Evolutionary conservation across 2,329 filamentous ascomycete genomes (phyloP), one percentile per base, ranked within the genome.

Genomic region (Neonectria coccinea): DNA sequence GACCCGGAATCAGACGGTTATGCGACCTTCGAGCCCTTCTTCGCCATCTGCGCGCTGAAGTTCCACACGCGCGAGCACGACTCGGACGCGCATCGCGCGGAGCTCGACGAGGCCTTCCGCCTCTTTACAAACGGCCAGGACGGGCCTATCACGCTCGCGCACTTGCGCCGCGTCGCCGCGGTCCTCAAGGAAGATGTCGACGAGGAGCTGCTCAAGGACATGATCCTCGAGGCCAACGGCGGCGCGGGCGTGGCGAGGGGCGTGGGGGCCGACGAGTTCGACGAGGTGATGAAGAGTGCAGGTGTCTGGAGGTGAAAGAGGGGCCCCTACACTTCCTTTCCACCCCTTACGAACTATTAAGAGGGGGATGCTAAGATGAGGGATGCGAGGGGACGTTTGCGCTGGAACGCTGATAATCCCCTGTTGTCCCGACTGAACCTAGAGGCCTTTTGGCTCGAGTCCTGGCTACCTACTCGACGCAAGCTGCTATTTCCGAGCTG

Each of bases 221-320:
- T 99, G 96, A 91, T 99, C 62, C 82, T 94, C 53, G 95, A 98
- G 83, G 96, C 95, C 53, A 97, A 97, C 78, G 92, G 92, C 3
- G 93, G 92, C 1, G 88, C 86, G 4, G 90, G 91, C 16, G 86
- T 92, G 11, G 87, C 84, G 41, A 86, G 83, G 61, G 93, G 92
- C 8, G 95, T 97, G 10, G 88, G 84, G 44, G 83, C 90, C 74
- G 90, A 92, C 56, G 93, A 97, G 75, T 97, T 97, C 80, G 91
- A 94, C 79, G 88, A 88, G 59, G 92, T 97, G 5, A 95, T 97
- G 93, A 87, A 85, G 69, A 85, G 92, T 72, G 94, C 94, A 6
- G 94, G 94, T 1, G 89, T 94, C 41, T 95, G 95, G 86, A 89
- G 88, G 77, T 91, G 84, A 90, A 41, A 16, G 7, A 25, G 25